A percentile compares a stretch with the other conserved stretches of the same genome.
These are phyloP conservation scores for Lentinula edodes DNA, from an alignment of 768 basidiomycete genomes.

Conservation along the genomic window DNA sequence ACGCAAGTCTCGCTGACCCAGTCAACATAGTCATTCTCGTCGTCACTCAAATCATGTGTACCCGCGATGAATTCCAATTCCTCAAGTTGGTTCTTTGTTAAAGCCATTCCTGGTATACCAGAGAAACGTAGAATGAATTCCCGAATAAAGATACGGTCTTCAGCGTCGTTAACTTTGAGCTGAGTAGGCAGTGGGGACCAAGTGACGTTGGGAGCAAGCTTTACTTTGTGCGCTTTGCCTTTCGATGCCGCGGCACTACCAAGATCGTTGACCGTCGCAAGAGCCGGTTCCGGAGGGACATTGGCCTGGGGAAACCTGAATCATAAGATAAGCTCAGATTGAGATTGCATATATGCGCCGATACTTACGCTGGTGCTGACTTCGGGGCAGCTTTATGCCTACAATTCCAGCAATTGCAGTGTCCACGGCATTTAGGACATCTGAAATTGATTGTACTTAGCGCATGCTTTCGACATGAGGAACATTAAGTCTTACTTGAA, in stretches of 20 bases:
- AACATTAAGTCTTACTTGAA: conserved; percentile 42
- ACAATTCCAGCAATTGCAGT: conserved; percentile 65
- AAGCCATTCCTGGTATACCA: conserved; percentile 36
- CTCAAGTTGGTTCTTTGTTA: conserved; percentile 44
- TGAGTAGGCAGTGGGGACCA: conserved; percentile 48
- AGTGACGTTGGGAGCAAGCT: conserved; percentile 37
- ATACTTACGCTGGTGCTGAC: not conserved
- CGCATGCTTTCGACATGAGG: not conserved
- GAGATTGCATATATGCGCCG: not conserved
- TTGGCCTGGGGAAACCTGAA: not conserved
- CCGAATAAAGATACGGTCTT: conserved; percentile 64
- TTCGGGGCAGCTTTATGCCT: conserved; percentile 54
- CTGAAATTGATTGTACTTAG: conserved; percentile 25
- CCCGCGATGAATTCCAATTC: conserved; percentile 58
- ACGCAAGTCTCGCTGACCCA: conserved; percentile 68
- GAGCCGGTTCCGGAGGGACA: not conserved
- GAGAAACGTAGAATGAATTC: conserved; percentile 70
- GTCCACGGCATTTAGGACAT: conserved; percentile 62
- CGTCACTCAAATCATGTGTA: conserved; percentile 18
- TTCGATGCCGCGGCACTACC: not conserved
- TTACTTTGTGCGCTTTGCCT: conserved; percentile 18
- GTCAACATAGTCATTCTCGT: conserved; percentile 26
- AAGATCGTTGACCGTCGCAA: not conserved
- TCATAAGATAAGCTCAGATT: not conserved
- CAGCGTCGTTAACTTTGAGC: conserved; percentile 41